A percentile compares a stretch with the other conserved stretches of the same genome.
phyloP scores from a whole-genome alignment of 73 alveolate genomes.

The Paraurostyla sp. region DNA sequence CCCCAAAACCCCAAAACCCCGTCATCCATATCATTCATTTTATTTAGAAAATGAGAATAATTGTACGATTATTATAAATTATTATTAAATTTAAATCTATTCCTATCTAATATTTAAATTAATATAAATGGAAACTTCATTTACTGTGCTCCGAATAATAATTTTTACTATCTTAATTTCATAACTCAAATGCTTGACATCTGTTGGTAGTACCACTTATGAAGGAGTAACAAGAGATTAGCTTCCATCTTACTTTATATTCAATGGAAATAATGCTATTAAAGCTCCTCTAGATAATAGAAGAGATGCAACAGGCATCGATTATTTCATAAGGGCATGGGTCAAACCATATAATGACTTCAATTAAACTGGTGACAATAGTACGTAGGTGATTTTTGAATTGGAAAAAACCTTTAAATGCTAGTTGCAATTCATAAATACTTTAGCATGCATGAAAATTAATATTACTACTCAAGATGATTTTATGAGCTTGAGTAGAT shows the following conservation, averaged over 20 bases:
- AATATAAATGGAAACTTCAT: too few species aligned
- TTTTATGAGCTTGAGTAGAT: not conserved
- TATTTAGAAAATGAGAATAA: too few species aligned
- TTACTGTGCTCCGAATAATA: too few species aligned
- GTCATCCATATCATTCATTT: too few species aligned
- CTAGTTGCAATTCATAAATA: not conserved
- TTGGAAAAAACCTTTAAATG: not conserved
- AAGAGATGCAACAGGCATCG: not conserved
- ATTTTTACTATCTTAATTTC: too few species aligned
- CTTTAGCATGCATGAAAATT: not conserved
- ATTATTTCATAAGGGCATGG: constrained; percentile 23
- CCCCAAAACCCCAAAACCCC: too few species aligned
- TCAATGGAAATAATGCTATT: not conserved
- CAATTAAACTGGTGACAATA: not conserved
- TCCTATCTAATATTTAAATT: too few species aligned
- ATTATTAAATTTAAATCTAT: too few species aligned
- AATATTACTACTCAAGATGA: constrained; percentile 12
- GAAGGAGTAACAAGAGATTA: constrained; percentile 13
- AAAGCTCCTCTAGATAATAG: not conserved
- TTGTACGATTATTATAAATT: too few species aligned
- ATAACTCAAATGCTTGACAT: not conserved
- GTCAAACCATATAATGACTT: not conserved
- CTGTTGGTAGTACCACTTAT: not conserved
- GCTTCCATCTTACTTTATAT: not conserved
- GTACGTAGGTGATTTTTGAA: not conserved